Conservation (phyloP, 2,329 filamentous ascomycete species). For the Fusarium graminum region DNA sequence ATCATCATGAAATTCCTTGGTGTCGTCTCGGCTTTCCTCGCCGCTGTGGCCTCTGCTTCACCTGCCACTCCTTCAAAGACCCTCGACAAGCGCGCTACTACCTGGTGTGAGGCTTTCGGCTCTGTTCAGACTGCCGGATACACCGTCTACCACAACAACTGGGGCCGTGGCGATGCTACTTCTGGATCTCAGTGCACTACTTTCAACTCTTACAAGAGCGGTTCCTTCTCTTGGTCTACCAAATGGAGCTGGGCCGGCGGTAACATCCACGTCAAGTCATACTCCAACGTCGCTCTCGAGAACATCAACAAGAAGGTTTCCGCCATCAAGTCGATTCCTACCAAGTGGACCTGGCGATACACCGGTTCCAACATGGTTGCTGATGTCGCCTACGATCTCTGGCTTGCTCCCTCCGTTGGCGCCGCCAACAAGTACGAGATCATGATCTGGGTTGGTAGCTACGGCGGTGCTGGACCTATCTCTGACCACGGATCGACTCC, state of each 20-base stretch:
- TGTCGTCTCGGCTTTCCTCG: constrained; percentile 49
- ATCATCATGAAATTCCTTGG: constrained; percentile 44
- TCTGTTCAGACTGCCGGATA: constrained; percentile 56
- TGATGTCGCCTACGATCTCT: constrained; percentile 72
- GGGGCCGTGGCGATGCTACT: constrained; percentile 57
- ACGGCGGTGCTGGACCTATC: constrained; percentile 71
- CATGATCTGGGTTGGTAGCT: constrained; percentile 73
- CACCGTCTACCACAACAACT: constrained; percentile 67
- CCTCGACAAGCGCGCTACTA: constrained; percentile 53
- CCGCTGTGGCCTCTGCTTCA: constrained; percentile 47
- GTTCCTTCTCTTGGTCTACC: constrained; percentile 57
- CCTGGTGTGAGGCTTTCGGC: constrained; percentile 57
- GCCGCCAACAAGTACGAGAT: constrained; percentile 67
- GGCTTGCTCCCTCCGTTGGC: constrained; percentile 63
- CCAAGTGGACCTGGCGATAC: constrained; percentile 53
- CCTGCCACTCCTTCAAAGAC: constrained; percentile 46
- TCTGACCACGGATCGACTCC: constrained; percentile 27
- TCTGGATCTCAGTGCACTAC: constrained; percentile 59
- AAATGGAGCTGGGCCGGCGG: constrained; percentile 59
- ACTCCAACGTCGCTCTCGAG: constrained; percentile 58
- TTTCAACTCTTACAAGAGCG: constrained; percentile 53
- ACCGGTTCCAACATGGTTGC: constrained; percentile 57
- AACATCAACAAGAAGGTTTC: constrained; percentile 54
- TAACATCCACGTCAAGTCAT: constrained; percentile 58
- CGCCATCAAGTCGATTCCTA: constrained; percentile 53